Conservation (phyloP, 31 red algal genomes). For the Endocladia muricata region DNA sequence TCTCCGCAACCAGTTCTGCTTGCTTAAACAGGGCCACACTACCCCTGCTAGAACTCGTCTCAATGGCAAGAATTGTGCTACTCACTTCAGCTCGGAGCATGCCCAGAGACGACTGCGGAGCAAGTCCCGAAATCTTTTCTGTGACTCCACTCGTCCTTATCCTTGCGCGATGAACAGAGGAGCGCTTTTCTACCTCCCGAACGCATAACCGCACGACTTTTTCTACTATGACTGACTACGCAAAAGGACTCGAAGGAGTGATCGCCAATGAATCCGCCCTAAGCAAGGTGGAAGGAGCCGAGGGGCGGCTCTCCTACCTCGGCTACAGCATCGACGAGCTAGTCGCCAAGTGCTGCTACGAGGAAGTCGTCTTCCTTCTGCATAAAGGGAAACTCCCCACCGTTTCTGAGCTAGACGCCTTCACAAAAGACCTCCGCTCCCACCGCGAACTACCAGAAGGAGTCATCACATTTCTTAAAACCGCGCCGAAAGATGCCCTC, state of each 20-base stretch:
- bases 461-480: not conserved
- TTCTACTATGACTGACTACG: too few relatives aligned
- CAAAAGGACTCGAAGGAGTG: conserved; percentile 25
- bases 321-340: conserved; percentile 54
- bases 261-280: conserved; percentile 7
- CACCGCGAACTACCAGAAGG: not conserved
- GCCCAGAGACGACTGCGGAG: too few relatives aligned
- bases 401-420: conserved; percentile 20
- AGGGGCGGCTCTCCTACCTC: conserved; percentile 18
- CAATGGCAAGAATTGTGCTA: too few relatives aligned
- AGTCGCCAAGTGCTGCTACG: conserved; percentile 34
- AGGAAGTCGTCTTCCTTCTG: conserved; percentile 39
- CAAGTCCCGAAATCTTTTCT: too few relatives aligned
- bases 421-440: not conserved
- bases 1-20: too few relatives aligned
- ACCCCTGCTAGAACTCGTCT: too few relatives aligned
- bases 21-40: too few relatives aligned
- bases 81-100: too few relatives aligned
- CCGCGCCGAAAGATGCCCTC: conserved; percentile 18
- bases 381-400: conserved; percentile 29
- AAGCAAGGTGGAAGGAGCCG: not conserved
- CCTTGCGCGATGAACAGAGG: too few relatives aligned
- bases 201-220: too few relatives aligned
- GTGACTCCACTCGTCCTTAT: too few relatives aligned
- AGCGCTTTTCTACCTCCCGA: too few relatives aligned